Base-by-base conservation (phyloP, 2,329 filamentous ascomycete genomes). In the Fusarium sp. region DNA sequence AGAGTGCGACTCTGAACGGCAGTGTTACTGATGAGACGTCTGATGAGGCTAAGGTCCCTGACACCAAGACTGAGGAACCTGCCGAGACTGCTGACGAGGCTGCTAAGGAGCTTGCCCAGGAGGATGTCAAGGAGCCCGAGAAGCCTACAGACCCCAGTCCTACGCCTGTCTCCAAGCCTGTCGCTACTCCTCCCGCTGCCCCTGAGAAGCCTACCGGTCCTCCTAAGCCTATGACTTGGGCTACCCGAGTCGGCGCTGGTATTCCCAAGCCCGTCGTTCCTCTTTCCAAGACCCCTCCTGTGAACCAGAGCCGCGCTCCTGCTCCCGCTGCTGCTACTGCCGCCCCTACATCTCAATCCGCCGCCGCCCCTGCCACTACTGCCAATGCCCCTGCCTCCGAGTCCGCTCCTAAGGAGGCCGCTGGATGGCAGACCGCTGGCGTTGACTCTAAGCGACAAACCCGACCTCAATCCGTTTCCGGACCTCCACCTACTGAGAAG, bases 371-470 rank as follows among this genome's bases (percentile, higher is more conserved):
- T 30, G 66, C 79, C 26, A 72, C 82, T 44, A 74, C 73, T 20
- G 62, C 79, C 26, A 68, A 80, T 45, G 72, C 82, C 46, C 68
- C 81, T 48, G 67, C 81, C 46, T 73, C 81, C 45, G 77, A 82
- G 76, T 75, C 73, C 39, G 73, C 82, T 26, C 73, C 71, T 67
- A 89, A 85, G 84, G 87, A 91, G 64, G 47, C 62, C 12, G 65
- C 79, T 36, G 83, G 83, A 61, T 99, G 96, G 96, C 95, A 97
- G 80, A 95, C 92, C 47, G 95, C 92, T 55, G 90, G 91, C 58
- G 87, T 89, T 56, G 91, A 97, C 79, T 91, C 91, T 73, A 96
- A 96, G 85, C 90, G 93, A 76, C 92, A 96, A 77, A 90, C 89
- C 74, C 89, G 93, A 67, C 87, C 87, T 50, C 90, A 92, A 78